phyloP scores from a whole-genome alignment of 2,329 filamentous ascomycete species.

The Huntiella abstrusa region DNA sequence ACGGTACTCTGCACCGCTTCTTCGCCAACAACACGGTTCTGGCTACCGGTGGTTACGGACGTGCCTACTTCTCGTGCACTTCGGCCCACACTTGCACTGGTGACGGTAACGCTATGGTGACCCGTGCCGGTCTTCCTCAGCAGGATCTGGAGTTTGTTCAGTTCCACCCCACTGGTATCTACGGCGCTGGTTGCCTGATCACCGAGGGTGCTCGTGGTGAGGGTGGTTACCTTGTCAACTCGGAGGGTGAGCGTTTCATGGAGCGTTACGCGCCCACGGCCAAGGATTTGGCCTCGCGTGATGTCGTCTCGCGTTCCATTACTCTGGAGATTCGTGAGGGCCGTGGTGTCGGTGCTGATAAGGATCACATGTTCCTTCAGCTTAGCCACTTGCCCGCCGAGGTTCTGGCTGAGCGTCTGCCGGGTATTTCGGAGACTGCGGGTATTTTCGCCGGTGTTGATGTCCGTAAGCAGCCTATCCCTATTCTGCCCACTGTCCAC shows the following conservation, averaged over 20 bases:
- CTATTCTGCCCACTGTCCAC: slow-evolving; percentile 89
- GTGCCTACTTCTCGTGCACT: slow-evolving; percentile 95
- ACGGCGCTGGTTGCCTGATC: slow-evolving; percentile 93
- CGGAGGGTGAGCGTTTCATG: slow-evolving; percentile 98
- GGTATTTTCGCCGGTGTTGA: slow-evolving; percentile 96
- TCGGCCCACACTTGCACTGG: slow-evolving; percentile 97
- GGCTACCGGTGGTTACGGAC: slow-evolving; percentile 91
- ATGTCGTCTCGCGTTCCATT: slow-evolving; percentile 95
- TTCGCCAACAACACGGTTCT: slow-evolving; percentile 90
- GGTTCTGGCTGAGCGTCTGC: slow-evolving; percentile 85
- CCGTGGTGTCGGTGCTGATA: slow-evolving; percentile 87
- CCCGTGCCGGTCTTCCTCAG: slow-evolving; percentile 90
- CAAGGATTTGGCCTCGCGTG: slow-evolving; percentile 90
- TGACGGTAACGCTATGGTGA: slow-evolving; percentile 99
- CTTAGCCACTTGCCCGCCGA: slow-evolving; percentile 86
- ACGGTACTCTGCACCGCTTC: slow-evolving; percentile 94
- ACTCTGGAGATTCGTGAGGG: slow-evolving; percentile 96
- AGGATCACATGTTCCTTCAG: slow-evolving; percentile 98
- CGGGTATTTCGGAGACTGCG: slow-evolving; percentile 95
- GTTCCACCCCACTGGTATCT: slow-evolving; percentile 98
- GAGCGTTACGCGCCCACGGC: slow-evolving; percentile 94
- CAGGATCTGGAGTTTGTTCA: slow-evolving; percentile 99
- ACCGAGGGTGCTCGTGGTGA: slow-evolving; percentile 96
- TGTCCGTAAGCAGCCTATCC: slow-evolving; percentile 91
- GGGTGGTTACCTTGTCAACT: slow-evolving; percentile 94